Evolutionary conservation across 768 basidiomycete species (phyloP), one percentile per base, ranked within the genome.

Genomic region (Lactarius psammicola): DNA sequence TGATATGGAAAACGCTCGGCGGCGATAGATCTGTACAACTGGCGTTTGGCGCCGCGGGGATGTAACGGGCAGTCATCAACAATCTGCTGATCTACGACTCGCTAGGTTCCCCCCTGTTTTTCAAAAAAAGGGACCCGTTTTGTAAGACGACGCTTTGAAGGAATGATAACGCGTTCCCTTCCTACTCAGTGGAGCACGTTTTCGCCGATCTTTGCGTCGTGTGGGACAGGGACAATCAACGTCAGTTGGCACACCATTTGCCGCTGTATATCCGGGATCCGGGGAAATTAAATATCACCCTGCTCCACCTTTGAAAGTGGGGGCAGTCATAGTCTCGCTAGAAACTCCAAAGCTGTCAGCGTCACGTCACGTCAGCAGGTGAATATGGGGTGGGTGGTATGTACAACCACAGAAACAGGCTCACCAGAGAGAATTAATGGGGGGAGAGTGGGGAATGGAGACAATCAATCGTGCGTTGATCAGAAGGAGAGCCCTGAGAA

Each of bases 391-490:
- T n/a, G 23, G 15, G 23, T 13, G n/a, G 46, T 11, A n/a, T 26
- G 49, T 26, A 26, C 6, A 51, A n/a, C 23, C 5, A 51, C 49
- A 51, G 49, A 26, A 8, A 51, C 49, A 11, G 23, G 13, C 34
- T 18, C 15, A 36, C 51, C 60, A 23, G 36, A 26, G 33, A 23
- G 11, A 28, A 40, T 11, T 28, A 36, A 34, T 11, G 51, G 36
- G 18, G 15, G n/a, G 28, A 60, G 46, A 33, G 59, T 34, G 46
- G 34, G 33, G 23, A 36, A 53, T 61, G 51, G n/a, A 51, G 38
- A 20, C 51, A 54, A 53, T 54, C 38, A 54, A 36, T 51, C 30
- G n/a, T 9, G 59, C 31, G 44, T 20, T 59, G 42, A 44, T 60
- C n/a, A 44, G 59, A 30, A 13, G 33, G n/a, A 34, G 44, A n/a